Percentiles rank a stretch among this genome's conserved stretches.
phyloP scores from a whole-genome alignment of 768 basidiomycete genomes.

The Lactifluus pinguis region DNA sequence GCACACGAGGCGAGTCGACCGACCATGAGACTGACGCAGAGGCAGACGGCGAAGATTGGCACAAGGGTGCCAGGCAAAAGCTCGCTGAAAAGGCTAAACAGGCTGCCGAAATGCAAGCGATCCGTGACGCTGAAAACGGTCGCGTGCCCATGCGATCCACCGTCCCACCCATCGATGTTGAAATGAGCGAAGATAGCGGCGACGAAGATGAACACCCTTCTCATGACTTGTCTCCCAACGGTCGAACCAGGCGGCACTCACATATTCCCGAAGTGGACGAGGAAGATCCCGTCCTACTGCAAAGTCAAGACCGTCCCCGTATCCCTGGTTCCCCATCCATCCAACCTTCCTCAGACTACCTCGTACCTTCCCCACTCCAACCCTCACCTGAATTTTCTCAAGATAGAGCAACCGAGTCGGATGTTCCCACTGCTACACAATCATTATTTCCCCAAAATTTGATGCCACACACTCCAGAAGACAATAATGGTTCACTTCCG shows the following conservation, averaged over 20 bases:
- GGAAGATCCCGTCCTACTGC: slow-evolving; percentile 26
- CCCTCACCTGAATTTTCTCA: slow-evolving; percentile 1
- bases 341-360: slow-evolving; percentile 26
- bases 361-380: slow-evolving; percentile 24
- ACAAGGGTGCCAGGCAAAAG: slow-evolving; percentile 53
- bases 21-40: slow-evolving; percentile 43
- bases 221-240: neutral
- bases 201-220: slow-evolving; percentile 39
- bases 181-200: slow-evolving; percentile 78
- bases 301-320: neutral
- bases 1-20: slow-evolving; percentile 43
- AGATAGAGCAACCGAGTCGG: slow-evolving; percentile 15
- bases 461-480: neutral
- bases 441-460: slow-evolving; percentile 21
- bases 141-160: slow-evolving; percentile 25
- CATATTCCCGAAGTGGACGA: slow-evolving; percentile 69
- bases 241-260: slow-evolving; percentile 31
- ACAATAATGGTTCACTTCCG: slow-evolving; percentile 18
- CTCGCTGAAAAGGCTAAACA: slow-evolving; percentile 61
- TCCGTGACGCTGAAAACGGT: slow-evolving; percentile 35
- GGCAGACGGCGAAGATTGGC: slow-evolving; percentile 48
- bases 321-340: slow-evolving; percentile 16
- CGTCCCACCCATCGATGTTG: slow-evolving; percentile 62
- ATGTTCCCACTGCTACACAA: slow-evolving; percentile 25
- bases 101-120: slow-evolving; percentile 50